phyloP scores from a whole-genome alignment of 345 rosid species.

The Punica granatum region DNA sequence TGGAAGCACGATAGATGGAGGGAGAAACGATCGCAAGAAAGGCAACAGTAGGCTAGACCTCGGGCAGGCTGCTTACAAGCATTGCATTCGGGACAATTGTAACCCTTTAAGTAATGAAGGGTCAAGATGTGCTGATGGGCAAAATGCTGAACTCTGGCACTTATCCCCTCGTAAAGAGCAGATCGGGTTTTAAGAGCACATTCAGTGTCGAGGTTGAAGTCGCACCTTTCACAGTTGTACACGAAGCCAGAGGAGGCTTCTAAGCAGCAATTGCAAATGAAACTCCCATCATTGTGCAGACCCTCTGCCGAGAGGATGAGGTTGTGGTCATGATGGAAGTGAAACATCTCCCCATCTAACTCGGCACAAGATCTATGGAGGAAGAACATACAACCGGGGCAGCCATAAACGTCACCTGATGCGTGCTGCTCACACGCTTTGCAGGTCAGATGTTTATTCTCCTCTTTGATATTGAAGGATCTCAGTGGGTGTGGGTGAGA shows the following conservation, averaged over 20 bases:
- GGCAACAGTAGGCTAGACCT: background rate
- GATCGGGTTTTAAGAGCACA: background rate
- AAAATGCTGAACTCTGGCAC: background rate
- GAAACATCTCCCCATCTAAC: background rate
- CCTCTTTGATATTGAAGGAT: background rate
- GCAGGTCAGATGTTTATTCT: background rate
- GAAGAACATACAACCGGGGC: slow-evolving; percentile 6
- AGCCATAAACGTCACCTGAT: background rate
- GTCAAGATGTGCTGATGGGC: background rate
- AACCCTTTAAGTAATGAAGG: background rate
- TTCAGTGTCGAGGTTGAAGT: background rate
- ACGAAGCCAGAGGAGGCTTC: background rate
- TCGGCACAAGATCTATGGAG: background rate
- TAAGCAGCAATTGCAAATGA: background rate
- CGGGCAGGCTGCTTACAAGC: background rate
- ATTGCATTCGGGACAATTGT: background rate
- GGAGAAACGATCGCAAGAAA: background rate
- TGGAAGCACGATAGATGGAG: slow-evolving; percentile 1
- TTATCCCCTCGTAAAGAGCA: background rate
- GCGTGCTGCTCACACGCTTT: background rate
- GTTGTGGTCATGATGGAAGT: background rate
- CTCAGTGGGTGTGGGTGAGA: slow-evolving; percentile 1
- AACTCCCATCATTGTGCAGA: background rate
- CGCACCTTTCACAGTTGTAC: background rate
- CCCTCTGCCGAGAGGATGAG: background rate